Base-by-base conservation (phyloP, 2,329 filamentous ascomycete species). In the Cytospora piceae region DNA sequence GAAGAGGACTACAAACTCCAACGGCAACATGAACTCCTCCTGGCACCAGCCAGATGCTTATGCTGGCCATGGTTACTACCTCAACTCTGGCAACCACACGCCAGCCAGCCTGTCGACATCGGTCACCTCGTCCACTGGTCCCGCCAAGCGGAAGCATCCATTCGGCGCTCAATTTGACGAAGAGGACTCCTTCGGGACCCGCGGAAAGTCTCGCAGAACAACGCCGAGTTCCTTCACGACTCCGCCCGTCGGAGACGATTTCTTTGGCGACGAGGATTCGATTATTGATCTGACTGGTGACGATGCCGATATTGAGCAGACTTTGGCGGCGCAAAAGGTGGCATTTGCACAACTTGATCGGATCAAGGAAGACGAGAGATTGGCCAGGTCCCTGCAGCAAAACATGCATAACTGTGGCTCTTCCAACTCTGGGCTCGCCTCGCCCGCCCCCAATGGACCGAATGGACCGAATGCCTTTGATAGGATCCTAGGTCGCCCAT, bases 261-360 rank as follows among this genome's bases (percentile, higher is more conserved):
- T 67, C 61, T 61, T 67, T 52, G 39, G 42, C 51, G 68, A 72
- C 22, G 20, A 52, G 24, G 73, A 76, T 24, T 62, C 49, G 27
- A 6, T 80, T 42, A 79, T 81, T 63, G 79, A 82, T 70, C 76
- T 82, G 70, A 81, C 79, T 68, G 78, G 78, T 75, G 71, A 74
- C 31, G 70, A 72, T n/a, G 70, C 71, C 15, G 61, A 70, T 11
- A 53, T 67, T 61, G 69, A 59, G 9, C 64, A 69, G 34, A 64
- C 69, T 37, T 65, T 76, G 27, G 72, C 71, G 22, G 49, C 58
- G 15, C 63, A 69, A 32, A 76, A 75, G 68, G 74, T 77, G 46
- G 77, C 78, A 71, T 75, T 78, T 61, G 71, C 78, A 39, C 70
- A 80, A 53, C 69, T 74, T 12, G 69, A 78, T 60, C 78, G 80